Evolutionary conservation across 768 basidiomycete genomes (phyloP).

Genomic region (Leccinum truebloodii): DNA sequence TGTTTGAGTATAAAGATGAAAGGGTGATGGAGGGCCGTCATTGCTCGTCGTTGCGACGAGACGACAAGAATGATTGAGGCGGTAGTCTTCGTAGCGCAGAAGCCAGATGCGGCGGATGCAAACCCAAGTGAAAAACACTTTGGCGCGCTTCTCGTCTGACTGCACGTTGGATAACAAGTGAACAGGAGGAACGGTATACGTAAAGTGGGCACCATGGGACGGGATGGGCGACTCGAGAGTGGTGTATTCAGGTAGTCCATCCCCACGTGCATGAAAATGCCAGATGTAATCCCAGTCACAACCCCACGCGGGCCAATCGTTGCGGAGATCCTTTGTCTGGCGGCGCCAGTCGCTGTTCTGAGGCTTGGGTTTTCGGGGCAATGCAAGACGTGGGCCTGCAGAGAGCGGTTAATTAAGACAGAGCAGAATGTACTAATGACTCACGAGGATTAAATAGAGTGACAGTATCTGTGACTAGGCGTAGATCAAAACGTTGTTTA

Average conservation of each 20-base stretch:
- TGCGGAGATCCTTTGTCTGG: neutral
- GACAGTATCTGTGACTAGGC: neutral
- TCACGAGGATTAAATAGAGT: neutral
- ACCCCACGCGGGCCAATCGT: neutral
- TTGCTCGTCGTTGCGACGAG: neutral
- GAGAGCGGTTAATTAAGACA: neutral
- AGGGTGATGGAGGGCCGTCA: neutral
- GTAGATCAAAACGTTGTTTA: neutral
- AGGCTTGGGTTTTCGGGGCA: neutral
- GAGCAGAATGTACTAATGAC: neutral
- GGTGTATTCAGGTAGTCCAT: neutral
- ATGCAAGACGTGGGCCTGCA: neutral
- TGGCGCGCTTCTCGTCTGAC: neutral
- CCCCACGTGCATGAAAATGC: neutral
- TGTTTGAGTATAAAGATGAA: neutral
- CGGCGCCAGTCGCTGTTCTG: neutral
- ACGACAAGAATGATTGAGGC: neutral
- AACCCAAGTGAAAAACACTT: neutral
- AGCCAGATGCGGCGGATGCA: slow-evolving; percentile 1
- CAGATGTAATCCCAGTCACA: neutral
- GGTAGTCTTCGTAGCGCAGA: neutral
- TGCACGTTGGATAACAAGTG: neutral
- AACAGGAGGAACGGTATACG: neutral
- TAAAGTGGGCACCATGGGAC: neutral
- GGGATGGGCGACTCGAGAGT: neutral